Conservation (phyloP, 1,284 basidiomycete genomes). For the Inonotus hispidus region DNA sequence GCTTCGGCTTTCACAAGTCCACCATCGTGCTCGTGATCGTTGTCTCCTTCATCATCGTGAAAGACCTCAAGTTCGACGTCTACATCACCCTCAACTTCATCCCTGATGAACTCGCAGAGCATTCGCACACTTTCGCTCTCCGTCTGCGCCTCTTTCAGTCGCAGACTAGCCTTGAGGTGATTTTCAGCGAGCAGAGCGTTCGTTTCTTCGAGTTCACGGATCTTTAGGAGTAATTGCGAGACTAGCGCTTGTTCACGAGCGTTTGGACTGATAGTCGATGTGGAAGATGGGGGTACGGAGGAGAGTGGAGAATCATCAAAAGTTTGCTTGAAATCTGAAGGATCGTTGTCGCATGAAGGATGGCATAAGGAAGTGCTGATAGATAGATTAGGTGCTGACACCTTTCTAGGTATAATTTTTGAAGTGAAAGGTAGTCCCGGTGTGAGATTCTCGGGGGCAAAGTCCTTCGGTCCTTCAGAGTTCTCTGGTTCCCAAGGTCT, state of each 20-base stretch:
- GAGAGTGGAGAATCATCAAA: background rate
- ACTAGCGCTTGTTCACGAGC: conserved; percentile 51
- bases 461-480: conserved; percentile 14
- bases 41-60: conserved; percentile 32
- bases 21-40: conserved; percentile 25
- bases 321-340: background rate
- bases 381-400: background rate
- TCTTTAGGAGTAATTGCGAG: conserved; percentile 68
- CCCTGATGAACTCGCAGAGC: conserved; percentile 66
- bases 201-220: conserved; percentile 71
- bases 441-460: conserved; percentile 13
- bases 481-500: conserved; percentile 33
- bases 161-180: conserved; percentile 54
- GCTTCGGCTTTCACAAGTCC: conserved; percentile 25
- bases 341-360: background rate
- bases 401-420: background rate
- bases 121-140: conserved; percentile 66
- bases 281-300: background rate
- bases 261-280: background rate
- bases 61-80: conserved; percentile 33
- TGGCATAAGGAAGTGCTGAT: background rate
- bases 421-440: conserved; percentile 4
- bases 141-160: conserved; percentile 60
- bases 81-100: conserved; percentile 44
- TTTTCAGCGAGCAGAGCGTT: conserved; percentile 67